Base-by-base conservation (phyloP, 2,329 filamentous ascomycete species). In the Tolypocladium ovalisporum region DNA sequence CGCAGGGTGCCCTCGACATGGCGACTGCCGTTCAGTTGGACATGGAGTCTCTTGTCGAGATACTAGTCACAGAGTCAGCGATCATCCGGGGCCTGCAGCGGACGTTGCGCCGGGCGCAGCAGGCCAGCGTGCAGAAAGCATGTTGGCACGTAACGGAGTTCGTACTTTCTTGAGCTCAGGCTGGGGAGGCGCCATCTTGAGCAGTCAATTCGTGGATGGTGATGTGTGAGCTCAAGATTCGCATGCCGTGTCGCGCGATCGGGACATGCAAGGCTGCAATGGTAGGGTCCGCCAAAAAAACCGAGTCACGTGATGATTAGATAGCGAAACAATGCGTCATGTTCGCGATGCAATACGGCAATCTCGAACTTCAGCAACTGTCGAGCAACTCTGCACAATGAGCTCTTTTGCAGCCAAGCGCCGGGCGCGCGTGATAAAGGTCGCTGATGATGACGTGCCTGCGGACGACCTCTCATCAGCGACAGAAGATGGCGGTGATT, bases 21-120 rank as follows among this genome's bases (percentile, higher is more conserved):
- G 73, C 94, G 89, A 74, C 92, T 96, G 70, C 94, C 94, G 75
- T 99, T 99, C 56, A 99, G 80, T 75, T 99, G 93, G 64, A 97
- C 91, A 74, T 97, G 96, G 70, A 99, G 84, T 76, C 93, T 85
- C 85, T 99, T 99, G 81, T 99, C 94, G 76, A 99, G 91, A 76
- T 99, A 99, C 94, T 99, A 67, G 54, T 55, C 27, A 27, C 60
- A 58, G 57, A 58, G 66, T 71, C 65, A 71, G 68, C 32, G 24
- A 39, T 10, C 19, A 10, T 2, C 10, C 19, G 12, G 22, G 19
- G 29, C 17, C n/a, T 17, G 6, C 29, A 19, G 24, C 13, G 29
- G 19, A 22, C 44, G 27, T 1, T 10, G 34, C 47, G 29, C 29
- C 29, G 32, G 6, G 4, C 4, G n/a, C 37, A 40, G 37, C 19